phyloP scores from a whole-genome alignment of 495 filamentous ascomycete species.

The Hyaloscypha hepaticicola region DNA sequence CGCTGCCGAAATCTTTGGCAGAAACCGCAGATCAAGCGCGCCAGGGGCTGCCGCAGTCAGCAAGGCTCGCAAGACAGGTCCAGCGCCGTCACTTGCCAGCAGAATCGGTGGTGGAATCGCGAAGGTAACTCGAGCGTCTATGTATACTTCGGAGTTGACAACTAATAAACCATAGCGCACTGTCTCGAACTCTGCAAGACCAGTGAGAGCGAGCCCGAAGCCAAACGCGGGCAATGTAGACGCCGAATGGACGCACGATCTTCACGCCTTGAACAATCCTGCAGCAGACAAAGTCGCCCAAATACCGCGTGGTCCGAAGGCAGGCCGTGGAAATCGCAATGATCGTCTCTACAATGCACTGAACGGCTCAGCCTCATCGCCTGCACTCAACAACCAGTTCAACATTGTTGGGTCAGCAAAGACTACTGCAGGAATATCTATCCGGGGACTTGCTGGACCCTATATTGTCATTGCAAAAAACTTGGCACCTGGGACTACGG shows the following conservation, averaged over 20 bases:
- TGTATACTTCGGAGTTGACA: neutral
- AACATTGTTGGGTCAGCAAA: slow-evolving; percentile 31
- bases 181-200: slow-evolving; percentile 43
- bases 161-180: slow-evolving; percentile 38
- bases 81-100: slow-evolving; percentile 62
- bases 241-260: slow-evolving; percentile 59
- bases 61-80: slow-evolving; percentile 42
- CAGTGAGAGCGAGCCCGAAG: slow-evolving; percentile 36
- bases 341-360: slow-evolving; percentile 38
- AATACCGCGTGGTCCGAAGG: slow-evolving; percentile 33
- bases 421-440: slow-evolving; percentile 58
- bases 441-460: slow-evolving; percentile 77
- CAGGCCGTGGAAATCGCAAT: slow-evolving; percentile 31
- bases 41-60: slow-evolving; percentile 47
- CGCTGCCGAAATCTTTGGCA: slow-evolving; percentile 68
- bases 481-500: slow-evolving; percentile 90
- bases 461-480: slow-evolving; percentile 85
- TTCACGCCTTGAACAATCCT: slow-evolving; percentile 41
- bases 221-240: slow-evolving; percentile 46
- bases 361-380: slow-evolving; percentile 34
- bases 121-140: slow-evolving; percentile 17
- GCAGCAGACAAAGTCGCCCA: slow-evolving; percentile 32
- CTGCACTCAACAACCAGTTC: slow-evolving; percentile 34
- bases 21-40: slow-evolving; percentile 59
- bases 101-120: slow-evolving; percentile 45